Conservation (phyloP, 169 alveolate species). For the Perkinsus chesapeaki region DNA sequence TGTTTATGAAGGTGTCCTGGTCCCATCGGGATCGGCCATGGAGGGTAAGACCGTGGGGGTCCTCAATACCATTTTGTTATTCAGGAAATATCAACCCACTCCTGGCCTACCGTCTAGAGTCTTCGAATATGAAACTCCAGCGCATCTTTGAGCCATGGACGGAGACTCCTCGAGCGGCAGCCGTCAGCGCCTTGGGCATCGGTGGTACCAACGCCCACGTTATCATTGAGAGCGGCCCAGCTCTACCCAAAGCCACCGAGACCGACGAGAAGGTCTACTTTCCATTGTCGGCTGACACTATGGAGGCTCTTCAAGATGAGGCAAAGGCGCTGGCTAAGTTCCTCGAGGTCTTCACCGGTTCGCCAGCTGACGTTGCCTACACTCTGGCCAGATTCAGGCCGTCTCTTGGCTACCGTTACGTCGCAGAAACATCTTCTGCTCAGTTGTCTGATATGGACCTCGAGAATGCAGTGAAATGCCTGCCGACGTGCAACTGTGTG, state of each 20-base stretch:
- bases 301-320: neutral
- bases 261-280: neutral
- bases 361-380: neutral
- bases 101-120: neutral
- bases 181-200: neutral
- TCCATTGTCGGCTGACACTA: neutral
- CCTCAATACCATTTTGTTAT: neutral
- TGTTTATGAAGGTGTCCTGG: neutral
- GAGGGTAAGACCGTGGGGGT: neutral
- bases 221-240: neutral
- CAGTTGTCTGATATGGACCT: neutral
- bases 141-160: neutral
- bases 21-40: neutral
- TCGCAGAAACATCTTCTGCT: neutral
- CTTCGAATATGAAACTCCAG: neutral
- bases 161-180: neutral
- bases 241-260: neutral
- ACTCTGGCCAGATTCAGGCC: neutral
- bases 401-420: neutral
- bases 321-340: neutral
- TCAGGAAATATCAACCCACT: neutral
- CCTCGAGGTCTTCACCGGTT: neutral
- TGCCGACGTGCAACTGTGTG: neutral
- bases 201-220: neutral
- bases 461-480: neutral